Evolutionary conservation across 441 rosid species (phyloP), one percentile per base, ranked within the genome.

Genomic region (Hura crepitans): DNA sequence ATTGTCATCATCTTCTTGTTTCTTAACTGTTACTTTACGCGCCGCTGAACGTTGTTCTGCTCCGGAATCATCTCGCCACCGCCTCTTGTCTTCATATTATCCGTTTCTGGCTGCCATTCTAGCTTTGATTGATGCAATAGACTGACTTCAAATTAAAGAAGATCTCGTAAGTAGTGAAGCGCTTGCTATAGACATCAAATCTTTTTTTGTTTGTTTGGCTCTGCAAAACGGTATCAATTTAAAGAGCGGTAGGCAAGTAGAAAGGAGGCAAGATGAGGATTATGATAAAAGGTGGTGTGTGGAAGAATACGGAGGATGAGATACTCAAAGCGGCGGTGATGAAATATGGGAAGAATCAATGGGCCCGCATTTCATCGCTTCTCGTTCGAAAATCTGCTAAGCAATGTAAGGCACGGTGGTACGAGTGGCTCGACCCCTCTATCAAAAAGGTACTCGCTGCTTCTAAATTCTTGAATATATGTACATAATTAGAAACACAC

Each of bases 221-320:
- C 18, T 61, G 4, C 17, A 35, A 35, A 61, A 61, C 37, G 67
- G 35, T 51, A 33, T 5, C 23, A 4, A 12, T 37, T 66, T 18
- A 1, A 23, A 30, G 51, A 65, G 37, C 27, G 45, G 64, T 39
- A 8, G 43, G 7, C 10, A 45, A 39, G 20, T 14, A 47, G 42
- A 70, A 69, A 64, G 53, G 58, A 69, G 86, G 76, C 74, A 89
- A 89, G 82, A 92, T 95, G 99, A 92, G 99, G 98, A 95, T 91
- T 69, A 95, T 92, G 99, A 95, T 92, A 59, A 95, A 92, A 77
- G 99, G 98, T 62, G 99, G 99, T 15, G 99, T 92, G 56, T 95
- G 99, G 99, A 95, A 95, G 88, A 95, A 95, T 95, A 95, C 99
- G 55, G 99, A 95, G 82, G 98, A 92, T 90, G 99, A 95, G 86